Evolutionary conservation across 2,329 filamentous ascomycete genomes (phyloP).

Genomic region (Alternaria gaisen): DNA sequence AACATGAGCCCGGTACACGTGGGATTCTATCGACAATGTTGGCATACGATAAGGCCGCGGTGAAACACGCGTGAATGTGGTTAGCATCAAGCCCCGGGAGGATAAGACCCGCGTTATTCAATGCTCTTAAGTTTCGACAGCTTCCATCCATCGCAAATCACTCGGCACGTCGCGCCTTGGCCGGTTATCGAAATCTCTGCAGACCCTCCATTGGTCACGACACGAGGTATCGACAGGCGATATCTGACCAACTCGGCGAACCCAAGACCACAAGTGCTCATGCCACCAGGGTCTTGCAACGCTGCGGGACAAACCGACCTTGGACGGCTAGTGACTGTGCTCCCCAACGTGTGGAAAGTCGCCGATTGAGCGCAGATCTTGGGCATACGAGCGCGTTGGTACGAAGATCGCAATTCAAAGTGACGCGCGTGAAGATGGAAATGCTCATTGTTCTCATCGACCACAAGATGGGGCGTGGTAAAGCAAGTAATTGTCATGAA

Average conservation of each 20-base stretch:
- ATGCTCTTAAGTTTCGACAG: constrained; percentile 11
- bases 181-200: constrained; percentile 18
- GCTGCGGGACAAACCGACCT: constrained; percentile 31
- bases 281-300: constrained; percentile 26
- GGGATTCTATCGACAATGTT: constrained; percentile 13
- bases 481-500: constrained; percentile 7
- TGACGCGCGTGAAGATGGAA: constrained; percentile 10
- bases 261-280: constrained; percentile 4
- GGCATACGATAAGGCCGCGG: constrained; percentile 14
- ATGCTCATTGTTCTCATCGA: constrained; percentile 1
- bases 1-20: constrained; percentile 12
- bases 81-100: constrained; percentile 13
- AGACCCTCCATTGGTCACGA: constrained; percentile 13
- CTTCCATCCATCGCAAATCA: constrained; percentile 14
- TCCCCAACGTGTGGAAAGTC: constrained; percentile 30
- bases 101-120: constrained; percentile 8
- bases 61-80: constrained; percentile 13
- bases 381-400: constrained; percentile 21
- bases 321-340: constrained; percentile 25
- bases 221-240: constrained; percentile 7
- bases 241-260: constrained; percentile 14
- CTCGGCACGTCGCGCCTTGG: constrained; percentile 17
- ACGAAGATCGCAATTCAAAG: constrained; percentile 40
- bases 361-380: constrained; percentile 37
- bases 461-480: constrained; percentile 7